Evolutionary conservation across 2,329 filamentous ascomycete genomes (phyloP).

Genomic region (Apiospora hydei): DNA sequence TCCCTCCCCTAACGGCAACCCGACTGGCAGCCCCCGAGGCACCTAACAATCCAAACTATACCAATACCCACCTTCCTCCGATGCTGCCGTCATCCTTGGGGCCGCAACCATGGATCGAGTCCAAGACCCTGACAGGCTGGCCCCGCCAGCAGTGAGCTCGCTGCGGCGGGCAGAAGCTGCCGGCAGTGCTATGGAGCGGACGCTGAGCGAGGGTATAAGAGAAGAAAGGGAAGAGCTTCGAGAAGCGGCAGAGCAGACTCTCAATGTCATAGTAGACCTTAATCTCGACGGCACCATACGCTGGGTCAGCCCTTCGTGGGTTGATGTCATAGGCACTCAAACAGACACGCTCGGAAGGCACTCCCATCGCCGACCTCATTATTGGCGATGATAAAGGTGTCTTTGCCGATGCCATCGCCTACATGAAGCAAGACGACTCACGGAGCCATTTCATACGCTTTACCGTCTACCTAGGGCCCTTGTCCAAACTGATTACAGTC

Average conservation of each 20-base stretch:
- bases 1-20: constrained; percentile 22
- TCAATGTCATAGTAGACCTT: constrained; percentile 95
- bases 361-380: constrained; percentile 80
- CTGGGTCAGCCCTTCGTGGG: constrained; percentile 97
- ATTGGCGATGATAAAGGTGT: constrained; percentile 78
- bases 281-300: constrained; percentile 88
- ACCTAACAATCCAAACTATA: not conserved
- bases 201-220: constrained; percentile 87
- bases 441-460: constrained; percentile 91
- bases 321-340: constrained; percentile 85
- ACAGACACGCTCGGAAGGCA: constrained; percentile 75
- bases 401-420: constrained; percentile 85
- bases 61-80: constrained; percentile 27
- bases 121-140: constrained; percentile 50
- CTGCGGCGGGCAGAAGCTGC: constrained; percentile 59
- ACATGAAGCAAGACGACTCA: constrained; percentile 91
- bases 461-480: constrained; percentile 71
- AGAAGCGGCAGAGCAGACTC: constrained; percentile 92
- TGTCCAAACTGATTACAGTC: constrained; percentile 67
- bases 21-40: constrained; percentile 3
- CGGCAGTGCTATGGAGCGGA: constrained; percentile 62
- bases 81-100: constrained; percentile 46
- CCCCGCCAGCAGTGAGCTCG: constrained; percentile 60
- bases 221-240: constrained; percentile 93
- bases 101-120: constrained; percentile 53